Base-by-base conservation (phyloP, 441 rosid species). In the Hura crepitans region DNA sequence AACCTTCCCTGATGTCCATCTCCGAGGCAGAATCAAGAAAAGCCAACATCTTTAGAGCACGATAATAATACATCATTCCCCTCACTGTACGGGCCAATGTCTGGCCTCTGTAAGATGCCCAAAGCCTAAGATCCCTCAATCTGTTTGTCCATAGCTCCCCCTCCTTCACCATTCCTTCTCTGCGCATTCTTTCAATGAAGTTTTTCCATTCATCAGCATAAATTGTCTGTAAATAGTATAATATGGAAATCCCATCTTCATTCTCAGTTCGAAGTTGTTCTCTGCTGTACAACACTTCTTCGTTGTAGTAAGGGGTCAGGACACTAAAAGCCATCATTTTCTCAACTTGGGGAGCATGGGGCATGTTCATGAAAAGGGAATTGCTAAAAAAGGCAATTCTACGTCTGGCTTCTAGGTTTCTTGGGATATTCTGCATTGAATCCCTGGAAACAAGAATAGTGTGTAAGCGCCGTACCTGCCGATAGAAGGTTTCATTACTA, bases 271-370 rank as follows among this genome's bases (percentile, higher is more conserved):
- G 82, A 35, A 93, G 89, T 67, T 84, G 88, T 71, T 93, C 95
- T 80, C 76, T 85, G 79, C 87, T 82, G 83, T 81, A 93, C 15
- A 87, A 74, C 56, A 91, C 95, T 69, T 93, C 98, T 78, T 93
- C 98, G 47, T 84, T 87, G 73, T 91, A 91, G 79, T 93, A 91
- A 35, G 98, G 98, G 33, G 98, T 91, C 72, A 93, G 78, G 72
- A 91, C 90, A 66, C 91, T 89, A 79, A 93, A 91, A 46, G 96
- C 89, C 96, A 89, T 85, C 97, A 91, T 93, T 77, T 93, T 93
- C 89, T 93, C 98, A n/a, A 93, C 98, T 73, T 81, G 86, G 62
- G 98, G 98, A 60, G 98, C 93, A 78, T 75, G 96, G 31, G 98
- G 98, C 88, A 93, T 89, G 82, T 89, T 93, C 98, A 93, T 91